Percentiles rank a stretch among this genome's conserved stretches.
Evolutionary conservation across 2,329 filamentous ascomycete genomes (phyloP).

Genomic region (Pyrenophora tritici-repentis): DNA sequence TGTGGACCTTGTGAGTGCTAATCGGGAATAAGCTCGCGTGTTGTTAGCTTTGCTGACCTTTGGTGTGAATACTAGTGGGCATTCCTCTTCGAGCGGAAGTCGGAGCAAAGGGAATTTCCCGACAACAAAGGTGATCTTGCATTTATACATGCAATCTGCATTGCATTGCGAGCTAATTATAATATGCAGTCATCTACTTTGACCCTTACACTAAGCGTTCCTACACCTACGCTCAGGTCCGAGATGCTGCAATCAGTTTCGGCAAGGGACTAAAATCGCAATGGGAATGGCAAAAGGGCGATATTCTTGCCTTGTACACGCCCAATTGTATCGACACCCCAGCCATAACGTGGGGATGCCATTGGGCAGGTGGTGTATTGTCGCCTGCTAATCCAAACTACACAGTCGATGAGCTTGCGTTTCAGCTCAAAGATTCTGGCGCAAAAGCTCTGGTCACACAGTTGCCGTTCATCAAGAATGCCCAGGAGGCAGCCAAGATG

Average conservation of each 20-base stretch:
- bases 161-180: conserved; percentile 10
- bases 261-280: conserved; percentile 75
- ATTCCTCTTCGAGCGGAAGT: conserved; percentile 73
- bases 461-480: conserved; percentile 65
- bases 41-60: background rate
- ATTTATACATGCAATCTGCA: background rate
- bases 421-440: conserved; percentile 78
- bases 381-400: conserved; percentile 91
- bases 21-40: conserved; percentile 1
- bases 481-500: conserved; percentile 68
- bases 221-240: conserved; percentile 74
- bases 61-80: conserved; percentile 58
- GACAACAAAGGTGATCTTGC: conserved; percentile 69
- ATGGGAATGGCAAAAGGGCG: conserved; percentile 80
- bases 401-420: conserved; percentile 79
- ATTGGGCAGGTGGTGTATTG: conserved; percentile 81
- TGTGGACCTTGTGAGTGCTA: conserved; percentile 61
- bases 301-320: conserved; percentile 81
- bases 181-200: conserved; percentile 70
- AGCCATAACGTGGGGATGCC: conserved; percentile 73
- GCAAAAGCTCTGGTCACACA: conserved; percentile 80
- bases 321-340: conserved; percentile 84
- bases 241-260: conserved; percentile 71
- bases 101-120: conserved; percentile 66
- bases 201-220: conserved; percentile 71